Evolutionary conservation across 345 rosid species (phyloP), one percentile per base, ranked within the genome.

Genomic region (Salix caprea): DNA sequence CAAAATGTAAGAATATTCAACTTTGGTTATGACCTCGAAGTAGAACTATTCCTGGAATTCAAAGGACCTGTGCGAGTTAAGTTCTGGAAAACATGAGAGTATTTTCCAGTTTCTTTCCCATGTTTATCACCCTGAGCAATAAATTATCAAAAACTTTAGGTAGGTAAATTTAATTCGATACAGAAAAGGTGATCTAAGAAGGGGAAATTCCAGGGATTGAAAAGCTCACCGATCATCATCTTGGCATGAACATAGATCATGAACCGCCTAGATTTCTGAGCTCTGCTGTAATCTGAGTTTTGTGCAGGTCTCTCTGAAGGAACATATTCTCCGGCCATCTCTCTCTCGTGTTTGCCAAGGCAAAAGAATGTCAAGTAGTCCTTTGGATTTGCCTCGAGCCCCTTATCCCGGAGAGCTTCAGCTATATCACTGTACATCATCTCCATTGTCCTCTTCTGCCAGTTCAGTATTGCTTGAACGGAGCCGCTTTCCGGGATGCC

Each of bases 181-280:
- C 2, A 3, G n/a, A 54, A 40, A 40, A 11, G 44, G 13, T 0
- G 46, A 0, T 52, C 23, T 11, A 0, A 21, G 61, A 50, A 50
- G n/a, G n/a, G 61, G 61, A 54, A 2, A 54, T 8, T 54, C 1
- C 61, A 54, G 61, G 3, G 2, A 54, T 2, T 54, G 61, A 18
- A 54, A n/a, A 40, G 36, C 62, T 80, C 85, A 85, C 91, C 91
- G 21, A 89, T 87, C 88, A 87, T 87, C 82, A 82, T 79, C 81
- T 87, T 88, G 70, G 92, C 82, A 73, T 89, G 92, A 34, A 88
- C 85, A 76, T 87, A 86, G 78, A 89, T 88, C 91, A 88, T 86
- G 79, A 85, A 85, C 19, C 91, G 84, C 69, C 91, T 79, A 9
- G 86, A 34, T 68, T 77, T 74, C 80, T 88, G 89, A 56, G 91